Evolutionary conservation across 192 early-diverging fungal genomes (phyloP), one percentile per base, ranked within the genome.

Genomic region (Coemansia biformis): DNA sequence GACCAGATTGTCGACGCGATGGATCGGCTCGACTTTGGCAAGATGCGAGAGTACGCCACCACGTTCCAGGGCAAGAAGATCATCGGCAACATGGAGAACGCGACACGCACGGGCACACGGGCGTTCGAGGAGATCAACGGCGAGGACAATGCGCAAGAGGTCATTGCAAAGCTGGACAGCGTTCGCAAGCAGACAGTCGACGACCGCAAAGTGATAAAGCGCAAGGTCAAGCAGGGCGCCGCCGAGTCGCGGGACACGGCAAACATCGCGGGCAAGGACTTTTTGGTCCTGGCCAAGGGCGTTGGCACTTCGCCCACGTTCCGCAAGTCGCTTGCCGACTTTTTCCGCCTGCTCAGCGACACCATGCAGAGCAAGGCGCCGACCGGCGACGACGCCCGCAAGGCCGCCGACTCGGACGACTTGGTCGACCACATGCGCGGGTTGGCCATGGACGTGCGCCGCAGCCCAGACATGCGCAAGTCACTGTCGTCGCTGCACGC

Each of bases 121-220:
- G 60, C 59, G 18, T 56, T 71, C 34, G 54, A 71, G 36, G 51
- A 63, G 30, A 51, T 71, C 52, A 71, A 71, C 38, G 60, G 67
- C 56, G 45, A 71, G 1, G 61, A 63, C 30, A 56, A 56, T 30
- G 41, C 38, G 13, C 67, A 71, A 43, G 33, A 12, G 16, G 56
- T 71, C 15, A 39, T 64, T 22, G 14, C 29, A 6, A 50, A 46
- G 45, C 48, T 71, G 31, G 55, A 64, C 45, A 56, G 46, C 17
- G 40, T 38, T 28, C 61, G 68, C 56, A 64, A 33, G 21, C 51
- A 59, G 43, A 63, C 61, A 8, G 23, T 36, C 6, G 61, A 64
- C 23, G 68, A 71, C 26, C 68, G 68, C 68, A 63, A 64, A 35
- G 35, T 46, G 43, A 45, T 71, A 21, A n/a, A 46, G 0, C 30